These are phyloP conservation scores for Canavalia gladiata DNA, from an alignment of 306 rosid genomes.

Conservation along the genomic window DNA sequence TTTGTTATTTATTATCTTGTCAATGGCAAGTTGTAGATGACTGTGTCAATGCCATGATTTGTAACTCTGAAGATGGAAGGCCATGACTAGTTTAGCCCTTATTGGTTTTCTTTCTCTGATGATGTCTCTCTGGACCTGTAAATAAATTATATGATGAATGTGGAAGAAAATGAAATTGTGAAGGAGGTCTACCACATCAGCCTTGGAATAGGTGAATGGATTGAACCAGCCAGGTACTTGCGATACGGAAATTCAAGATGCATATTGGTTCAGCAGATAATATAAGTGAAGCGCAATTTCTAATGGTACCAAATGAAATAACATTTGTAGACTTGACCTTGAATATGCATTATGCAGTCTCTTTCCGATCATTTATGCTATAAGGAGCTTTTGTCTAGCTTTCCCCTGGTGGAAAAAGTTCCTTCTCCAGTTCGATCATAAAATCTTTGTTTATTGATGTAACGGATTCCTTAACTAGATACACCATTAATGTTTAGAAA, in stretches of 20 bases:
- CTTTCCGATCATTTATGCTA: constrained; percentile 4
- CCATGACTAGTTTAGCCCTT: constrained; percentile 4
- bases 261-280: constrained; percentile 2
- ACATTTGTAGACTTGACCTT: neutral
- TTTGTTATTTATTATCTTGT: neutral
- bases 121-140: neutral
- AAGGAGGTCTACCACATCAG: neutral
- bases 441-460: constrained; percentile 1
- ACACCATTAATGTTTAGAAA: neutral
- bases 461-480: neutral
- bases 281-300: neutral
- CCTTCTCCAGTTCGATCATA: neutral
- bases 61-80: neutral
- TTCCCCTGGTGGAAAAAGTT: neutral
- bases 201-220: neutral
- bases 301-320: neutral
- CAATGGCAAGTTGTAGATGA: constrained; percentile 14
- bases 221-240: neutral
- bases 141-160: constrained; percentile 7
- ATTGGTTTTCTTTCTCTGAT: constrained; percentile 3
- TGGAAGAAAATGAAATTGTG: constrained; percentile 1
- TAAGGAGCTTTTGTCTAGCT: neutral
- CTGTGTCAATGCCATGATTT: neutral
- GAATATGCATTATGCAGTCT: neutral
- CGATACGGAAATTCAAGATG: neutral